Evolutionary conservation across 164 flowering plant genomes (phyloP), one percentile per base, ranked within the genome.

Genomic region (Liriodendron chinense): DNA sequence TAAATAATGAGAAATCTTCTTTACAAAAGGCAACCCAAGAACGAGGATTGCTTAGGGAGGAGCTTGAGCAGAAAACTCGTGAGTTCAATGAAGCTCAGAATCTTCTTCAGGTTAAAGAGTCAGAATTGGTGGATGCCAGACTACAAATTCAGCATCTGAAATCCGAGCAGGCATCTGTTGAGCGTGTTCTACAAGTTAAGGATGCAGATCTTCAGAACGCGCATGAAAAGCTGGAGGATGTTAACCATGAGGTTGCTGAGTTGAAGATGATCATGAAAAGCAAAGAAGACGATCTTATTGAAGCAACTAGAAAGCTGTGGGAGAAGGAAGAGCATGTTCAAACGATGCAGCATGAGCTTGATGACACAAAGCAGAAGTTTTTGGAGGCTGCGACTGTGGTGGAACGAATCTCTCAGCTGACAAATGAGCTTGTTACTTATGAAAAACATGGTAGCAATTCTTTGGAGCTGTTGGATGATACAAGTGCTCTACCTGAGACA

Each of bases 61-160:
- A 87, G 78, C 82, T 94, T 12, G 89, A 84, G 65, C 72, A 69
- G 72, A 93, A 82, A 79, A 86, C 21, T 63, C 47, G 72, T 47
- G 92, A 86, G 74, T 87, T 89, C 73, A 79, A 63, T 77, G 85
- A 84, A 72, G 72, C 80, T 25, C 83, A 80, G 53, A 81, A 69
- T 56, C 85, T 84, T 80, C 89, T 92, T 65, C 79, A 78, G 77
- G 83, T 57, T 24, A 94, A 90, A 79, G 96, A 92, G 78, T 77
- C 87, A 7, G 93, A 89, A 67, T 67, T 90, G 56, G 94, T 85
- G 68, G 94, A 90, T 63, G 90, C 95, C 69, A 92, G 87, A 81
- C 81, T 92, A 65, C 91, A 92, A 81, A 90, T 95, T 76, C 93
- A 95, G 84, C 91, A 85, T 69, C 82, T 93, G 77, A 87, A 86